Evolutionary conservation across 768 basidiomycete species (phyloP).

Genomic region (Phlegmacium glaucopus): DNA sequence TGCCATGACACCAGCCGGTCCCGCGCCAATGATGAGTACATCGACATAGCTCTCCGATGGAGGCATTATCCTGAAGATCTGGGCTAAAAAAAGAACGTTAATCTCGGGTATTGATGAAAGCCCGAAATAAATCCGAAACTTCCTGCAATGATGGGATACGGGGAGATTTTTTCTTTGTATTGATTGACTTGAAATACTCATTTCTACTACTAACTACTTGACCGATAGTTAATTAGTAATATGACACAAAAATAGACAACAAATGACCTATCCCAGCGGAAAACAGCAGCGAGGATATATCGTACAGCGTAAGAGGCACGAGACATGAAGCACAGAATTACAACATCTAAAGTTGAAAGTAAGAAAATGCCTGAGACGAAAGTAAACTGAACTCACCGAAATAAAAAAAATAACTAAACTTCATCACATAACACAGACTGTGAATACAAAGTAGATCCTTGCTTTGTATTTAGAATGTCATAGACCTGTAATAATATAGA

Average conservation of each 20-base stretch:
- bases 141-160: too few relatives aligned
- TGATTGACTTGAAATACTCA: too few relatives aligned
- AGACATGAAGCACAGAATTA: neutral
- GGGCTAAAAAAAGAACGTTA: too few relatives aligned
- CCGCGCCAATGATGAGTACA: slow-evolving; percentile 62
- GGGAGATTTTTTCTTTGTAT: too few relatives aligned
- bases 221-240: too few relatives aligned
- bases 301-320: too few relatives aligned
- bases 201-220: too few relatives aligned
- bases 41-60: slow-evolving; percentile 36
- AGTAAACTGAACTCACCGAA: neutral
- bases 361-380: neutral
- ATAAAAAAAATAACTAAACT: slow-evolving; percentile 24
- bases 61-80: slow-evolving; percentile 1
- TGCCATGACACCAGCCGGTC: slow-evolving; percentile 64
- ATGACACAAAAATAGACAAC: too few relatives aligned
- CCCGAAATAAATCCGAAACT: too few relatives aligned
- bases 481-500: slow-evolving; percentile 48
- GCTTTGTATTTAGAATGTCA: slow-evolving; percentile 69
- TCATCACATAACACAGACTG: slow-evolving; percentile 60
- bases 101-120: too few relatives aligned
- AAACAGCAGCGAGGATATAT: too few relatives aligned
- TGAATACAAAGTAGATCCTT: slow-evolving; percentile 58
- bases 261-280: too few relatives aligned
- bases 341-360: neutral